Percentiles rank a stretch among this genome's conserved stretches.
These are phyloP conservation scores for Euphorbia lathyris DNA, from an alignment of 345 rosid species.

Conservation along the genomic window DNA sequence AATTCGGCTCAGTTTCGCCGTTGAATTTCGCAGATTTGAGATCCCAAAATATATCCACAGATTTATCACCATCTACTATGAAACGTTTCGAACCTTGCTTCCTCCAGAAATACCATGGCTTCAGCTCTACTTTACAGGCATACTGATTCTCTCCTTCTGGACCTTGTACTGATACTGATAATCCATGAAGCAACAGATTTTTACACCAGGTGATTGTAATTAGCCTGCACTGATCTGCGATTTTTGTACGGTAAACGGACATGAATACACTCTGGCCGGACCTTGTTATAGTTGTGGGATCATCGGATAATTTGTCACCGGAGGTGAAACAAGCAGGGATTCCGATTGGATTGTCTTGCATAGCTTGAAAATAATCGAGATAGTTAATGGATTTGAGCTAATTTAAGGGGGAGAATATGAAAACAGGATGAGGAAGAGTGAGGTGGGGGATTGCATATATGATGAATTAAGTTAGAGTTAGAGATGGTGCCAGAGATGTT, in stretches of 20 bases:
- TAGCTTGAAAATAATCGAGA: too few species aligned
- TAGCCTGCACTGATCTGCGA: conserved; percentile 55
- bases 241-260: conserved; percentile 54
- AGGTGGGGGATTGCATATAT: conserved; percentile 14
- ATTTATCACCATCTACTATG: conserved; percentile 39
- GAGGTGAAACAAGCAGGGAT: conserved; percentile 65
- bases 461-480: conserved; percentile 13
- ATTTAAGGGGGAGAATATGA: conserved; percentile 3
- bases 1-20: conserved; percentile 62
- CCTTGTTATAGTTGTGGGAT: conserved; percentile 46
- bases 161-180: conserved; percentile 52
- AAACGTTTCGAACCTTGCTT: conserved; percentile 62
- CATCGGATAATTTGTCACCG: conserved; percentile 43
- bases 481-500: conserved; percentile 48
- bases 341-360: conserved; percentile 52
- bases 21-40: conserved; percentile 59
- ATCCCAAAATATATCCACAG: conserved; percentile 64
- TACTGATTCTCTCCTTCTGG: conserved; percentile 42
- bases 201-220: conserved; percentile 67
- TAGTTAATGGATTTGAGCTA: too few species aligned
- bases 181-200: conserved; percentile 57
- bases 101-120: conserved; percentile 79
- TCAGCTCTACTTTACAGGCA: conserved; percentile 65
- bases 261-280: conserved; percentile 67
- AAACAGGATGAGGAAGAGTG: conserved; percentile 8